A percentile compares a stretch with the other conserved stretches of the same genome.
phyloP scores from a whole-genome alignment of 208 protist species.

The Leishmania arabica region DNA sequence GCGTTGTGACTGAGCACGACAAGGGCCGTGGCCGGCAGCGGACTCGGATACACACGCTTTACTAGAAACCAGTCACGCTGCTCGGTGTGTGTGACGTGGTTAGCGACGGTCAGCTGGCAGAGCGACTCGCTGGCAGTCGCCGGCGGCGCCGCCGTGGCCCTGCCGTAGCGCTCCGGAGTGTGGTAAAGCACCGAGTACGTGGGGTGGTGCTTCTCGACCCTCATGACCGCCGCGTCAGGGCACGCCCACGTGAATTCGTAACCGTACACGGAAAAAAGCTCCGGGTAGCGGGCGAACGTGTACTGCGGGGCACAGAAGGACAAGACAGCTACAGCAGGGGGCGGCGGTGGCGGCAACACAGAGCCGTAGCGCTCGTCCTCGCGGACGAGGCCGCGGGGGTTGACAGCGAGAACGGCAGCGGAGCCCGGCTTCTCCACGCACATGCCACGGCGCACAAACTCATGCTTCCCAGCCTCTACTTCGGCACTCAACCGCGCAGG shows the following conservation, averaged over 20 bases:
- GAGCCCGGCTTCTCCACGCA: conserved; percentile 40
- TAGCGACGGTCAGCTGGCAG: conserved; percentile 65
- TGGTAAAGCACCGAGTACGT: conserved; percentile 61
- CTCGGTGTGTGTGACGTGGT: conserved; percentile 64
- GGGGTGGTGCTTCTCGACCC: conserved; percentile 38
- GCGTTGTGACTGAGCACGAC: conserved; percentile 70
- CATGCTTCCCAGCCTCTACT: conserved; percentile 38
- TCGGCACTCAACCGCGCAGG: conserved; percentile 21
- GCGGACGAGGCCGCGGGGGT: conserved; percentile 50
- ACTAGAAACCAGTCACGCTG: conserved; percentile 64
- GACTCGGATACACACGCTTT: conserved; percentile 63
- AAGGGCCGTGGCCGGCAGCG: conserved; percentile 33
- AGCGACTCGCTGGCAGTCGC: conserved; percentile 32
- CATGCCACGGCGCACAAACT: conserved; percentile 72
- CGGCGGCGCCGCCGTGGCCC: not conserved
- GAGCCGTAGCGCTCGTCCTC: conserved; percentile 48
- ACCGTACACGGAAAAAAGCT: conserved; percentile 58
- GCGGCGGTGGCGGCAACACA: conserved; percentile 30
- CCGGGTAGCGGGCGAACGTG: conserved; percentile 75
- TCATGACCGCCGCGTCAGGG: conserved; percentile 34
- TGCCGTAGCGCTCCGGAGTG: conserved; percentile 26
- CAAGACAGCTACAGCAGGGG: conserved; percentile 66
- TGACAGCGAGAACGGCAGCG: conserved; percentile 63
- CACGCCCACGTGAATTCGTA: conserved; percentile 79
- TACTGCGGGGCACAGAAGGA: conserved; percentile 70